A percentile compares a stretch with the other conserved stretches of the same genome.
Evolutionary conservation across 2,329 filamentous ascomycete species (phyloP).

Genomic region (Aspergillus fischeri): DNA sequence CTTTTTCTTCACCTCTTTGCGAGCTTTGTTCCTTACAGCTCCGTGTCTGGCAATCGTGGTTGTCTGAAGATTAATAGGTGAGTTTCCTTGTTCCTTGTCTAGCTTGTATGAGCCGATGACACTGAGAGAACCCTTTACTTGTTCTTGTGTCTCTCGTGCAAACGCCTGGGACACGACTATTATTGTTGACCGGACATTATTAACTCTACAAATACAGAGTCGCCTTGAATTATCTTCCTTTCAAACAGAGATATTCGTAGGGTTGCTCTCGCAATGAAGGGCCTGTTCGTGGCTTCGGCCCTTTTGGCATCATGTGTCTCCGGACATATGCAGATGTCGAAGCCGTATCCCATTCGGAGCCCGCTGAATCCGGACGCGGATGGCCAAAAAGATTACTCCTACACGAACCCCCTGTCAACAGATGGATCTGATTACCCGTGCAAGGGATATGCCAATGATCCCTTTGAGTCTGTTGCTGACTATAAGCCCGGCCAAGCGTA

Average conservation of each 20-base stretch:
- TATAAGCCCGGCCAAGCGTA: slow-evolving; percentile 61
- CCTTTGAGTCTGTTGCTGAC: slow-evolving; percentile 53
- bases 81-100: not conserved
- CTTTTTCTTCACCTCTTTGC: not conserved
- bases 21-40: not conserved
- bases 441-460: slow-evolving; percentile 60
- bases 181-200: not conserved
- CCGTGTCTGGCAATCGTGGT: not conserved
- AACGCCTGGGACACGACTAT: not conserved
- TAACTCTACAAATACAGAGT: not conserved
- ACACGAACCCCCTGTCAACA: slow-evolving; percentile 61
- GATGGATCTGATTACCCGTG: slow-evolving; percentile 67
- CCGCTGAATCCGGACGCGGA: slow-evolving; percentile 45
- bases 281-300: slow-evolving; percentile 22
- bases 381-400: slow-evolving; percentile 63
- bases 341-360: slow-evolving; percentile 52
- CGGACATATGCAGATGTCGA: slow-evolving; percentile 54
- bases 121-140: not conserved
- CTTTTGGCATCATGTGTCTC: slow-evolving; percentile 31
- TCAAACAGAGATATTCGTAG: not conserved
- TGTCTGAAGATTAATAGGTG: not conserved
- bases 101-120: not conserved
- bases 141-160: not conserved
- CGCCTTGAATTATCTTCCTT: not conserved
- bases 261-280: slow-evolving; percentile 28